Base-by-base conservation (phyloP, 441 rosid genomes). In the Gossypium laxum region DNA sequence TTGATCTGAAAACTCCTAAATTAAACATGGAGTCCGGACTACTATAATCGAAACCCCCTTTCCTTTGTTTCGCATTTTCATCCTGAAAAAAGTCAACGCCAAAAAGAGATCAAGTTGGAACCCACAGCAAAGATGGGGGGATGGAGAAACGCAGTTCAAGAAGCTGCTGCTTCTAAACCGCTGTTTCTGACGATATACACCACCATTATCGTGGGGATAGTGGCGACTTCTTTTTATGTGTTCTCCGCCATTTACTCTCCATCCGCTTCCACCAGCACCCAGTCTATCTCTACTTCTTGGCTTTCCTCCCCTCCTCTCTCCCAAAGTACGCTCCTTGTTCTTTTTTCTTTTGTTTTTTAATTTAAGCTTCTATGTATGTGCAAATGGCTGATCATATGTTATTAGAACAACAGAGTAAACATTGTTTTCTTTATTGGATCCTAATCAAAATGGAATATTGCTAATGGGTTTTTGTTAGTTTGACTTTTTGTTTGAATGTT, bases 141-240 rank as follows among this genome's bases (percentile, higher is more conserved):
- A n/a, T 88, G 92, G 97, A 84, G 88, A 77, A 88, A 84, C 72
- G 85, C 88, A 70, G 83, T 83, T 65, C 94, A 87, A 41, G 98
- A 89, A 24, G 75, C 85, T 58, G 80, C 87, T 58, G 87, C 79
- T 70, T 80, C 93, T 67, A 89, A 82, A 80, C 99, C 99, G 48
- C 78, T 94, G 65, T 94, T 94, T 81, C 38, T 89, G 68, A 87
- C 97, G 70, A 83, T 94, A 82, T 94, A 94, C 76, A 84, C 87
- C 32, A 84, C 98, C 15, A 93, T 92, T 52, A 66, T 92, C 61
- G 74, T 87, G 11, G 98, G 98, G 19, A 82, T 87, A 26, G 75
- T 91, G 71, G 82, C 91, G 74, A 89, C 98, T 19, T 81, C 96
- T 28, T 82, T 91, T 70, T 94, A 85, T 73, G 92, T 94, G 71